Evolutionary conservation across 169 alveolate species (phyloP), one percentile per base, ranked within the genome.

Genomic region (Plasmodium gallinaceum): DNA sequence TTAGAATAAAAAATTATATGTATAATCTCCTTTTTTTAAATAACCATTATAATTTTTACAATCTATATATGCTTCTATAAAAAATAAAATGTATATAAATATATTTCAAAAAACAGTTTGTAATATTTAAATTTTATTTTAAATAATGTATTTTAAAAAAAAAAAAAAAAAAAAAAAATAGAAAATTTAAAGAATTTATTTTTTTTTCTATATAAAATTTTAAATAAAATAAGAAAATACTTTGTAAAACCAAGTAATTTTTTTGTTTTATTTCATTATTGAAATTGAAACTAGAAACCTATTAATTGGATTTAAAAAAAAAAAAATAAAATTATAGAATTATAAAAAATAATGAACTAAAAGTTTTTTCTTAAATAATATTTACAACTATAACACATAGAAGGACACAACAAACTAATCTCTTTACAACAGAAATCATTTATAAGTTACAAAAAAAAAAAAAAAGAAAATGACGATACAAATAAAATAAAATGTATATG

Each of bases 31-130:
- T 61, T 22, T 48, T 32, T 32, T 3, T 24, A 24, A 5, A 39
- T 52, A 12, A 83, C 91, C 91, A 57, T 83, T 83, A 48, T 83
- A 83, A 51, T 83, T 61, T 83, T 69, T 68, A 20, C 91, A 83
- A 61, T 83, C 65, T 3, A 83, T 22, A 37, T 83, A 83, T 0
- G 91, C 46, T 4, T 68, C 91, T 83, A 22, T 18, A 18, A 45
- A 39, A 48, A 18, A 42, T 57, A 57, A 60, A 60, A 58, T 52
- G 52, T 57, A 57, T 43, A 66, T 24, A 24, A 52, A 73, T 14
- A 43, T 22, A 45, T 32, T 14, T 54, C 12, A 12, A 57, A n/a
- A 20, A 46, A 70, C 39, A 54, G 12, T 12, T 32, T 24, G 69
- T 37, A 24, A 22, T 24, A 54, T 54, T 32, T 32, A 32, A 32